Evolutionary conservation across 352 stramenopile species (phyloP).

Genomic region (Pythium insidiosum): DNA sequence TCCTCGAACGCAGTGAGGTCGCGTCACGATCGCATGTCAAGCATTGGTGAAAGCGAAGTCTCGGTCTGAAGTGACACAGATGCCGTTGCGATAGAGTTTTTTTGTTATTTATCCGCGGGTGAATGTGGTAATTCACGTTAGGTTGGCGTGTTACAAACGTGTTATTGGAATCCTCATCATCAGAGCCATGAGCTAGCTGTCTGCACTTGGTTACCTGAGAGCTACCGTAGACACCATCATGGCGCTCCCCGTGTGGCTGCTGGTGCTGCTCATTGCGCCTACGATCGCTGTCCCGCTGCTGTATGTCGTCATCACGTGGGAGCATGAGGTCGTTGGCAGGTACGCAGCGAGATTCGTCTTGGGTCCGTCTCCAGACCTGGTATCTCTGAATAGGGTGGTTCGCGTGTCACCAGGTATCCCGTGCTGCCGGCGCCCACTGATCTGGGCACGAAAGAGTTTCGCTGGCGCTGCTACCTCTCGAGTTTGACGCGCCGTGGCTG

Average conservation of each 20-base stretch:
- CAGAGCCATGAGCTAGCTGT: no score
- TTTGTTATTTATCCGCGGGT: no score
- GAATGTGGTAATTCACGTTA: no score
- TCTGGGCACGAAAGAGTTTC: slow-evolving; percentile 73
- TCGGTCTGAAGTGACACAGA: slow-evolving; percentile 2
- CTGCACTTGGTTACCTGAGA: no score
- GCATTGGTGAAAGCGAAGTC: slow-evolving; percentile 9
- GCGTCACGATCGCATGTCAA: slow-evolving; percentile 7
- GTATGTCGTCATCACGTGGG: slow-evolving; percentile 69
- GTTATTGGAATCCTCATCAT: no score
- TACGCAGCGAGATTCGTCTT: no score
- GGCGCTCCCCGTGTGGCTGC: slow-evolving; percentile 19
- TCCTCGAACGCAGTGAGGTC: no score
- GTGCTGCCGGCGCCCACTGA: slow-evolving; percentile 58
- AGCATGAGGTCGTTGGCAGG: slow-evolving; percentile 62
- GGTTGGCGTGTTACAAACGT: no score
- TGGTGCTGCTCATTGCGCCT: slow-evolving; percentile 36
- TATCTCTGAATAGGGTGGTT: no score
- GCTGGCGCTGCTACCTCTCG: slow-evolving; percentile 66
- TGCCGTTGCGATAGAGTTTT: no score
- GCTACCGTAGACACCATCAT: no score
- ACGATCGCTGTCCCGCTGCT: slow-evolving; percentile 50
- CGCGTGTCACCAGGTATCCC: slow-evolving; percentile 30
- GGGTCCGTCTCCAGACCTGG: no score
- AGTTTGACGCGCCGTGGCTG: slow-evolving; percentile 46